These are phyloP conservation scores for Lecanoromycetidae sp. DNA, from an alignment of 2,329 filamentous ascomycete genomes.

Conservation along the genomic window DNA sequence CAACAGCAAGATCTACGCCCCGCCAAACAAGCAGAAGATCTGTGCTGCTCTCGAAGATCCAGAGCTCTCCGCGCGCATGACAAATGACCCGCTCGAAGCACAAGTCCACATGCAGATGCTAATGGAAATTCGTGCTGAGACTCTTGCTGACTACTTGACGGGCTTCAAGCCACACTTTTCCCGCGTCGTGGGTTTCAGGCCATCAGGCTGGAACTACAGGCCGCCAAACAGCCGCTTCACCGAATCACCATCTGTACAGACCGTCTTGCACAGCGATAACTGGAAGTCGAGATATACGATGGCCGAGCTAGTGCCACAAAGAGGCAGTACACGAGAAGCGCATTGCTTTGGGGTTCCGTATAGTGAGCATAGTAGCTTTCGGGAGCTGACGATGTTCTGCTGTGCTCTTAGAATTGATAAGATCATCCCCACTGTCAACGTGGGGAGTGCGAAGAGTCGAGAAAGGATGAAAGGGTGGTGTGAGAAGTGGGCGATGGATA, in stretches of 20 bases:
- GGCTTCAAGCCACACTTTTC: slow-evolving; percentile 70
- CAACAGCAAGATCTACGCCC: slow-evolving; percentile 77
- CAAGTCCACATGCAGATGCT: slow-evolving; percentile 97
- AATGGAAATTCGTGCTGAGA: slow-evolving; percentile 86
- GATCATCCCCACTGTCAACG: slow-evolving; percentile 88
- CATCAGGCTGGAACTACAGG: slow-evolving; percentile 88
- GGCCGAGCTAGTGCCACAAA: slow-evolving; percentile 63
- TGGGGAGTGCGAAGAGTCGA: slow-evolving; percentile 50
- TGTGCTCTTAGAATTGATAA: slow-evolving; percentile 77
- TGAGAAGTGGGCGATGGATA: slow-evolving; percentile 51
- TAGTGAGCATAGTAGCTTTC: slow-evolving; percentile 87
- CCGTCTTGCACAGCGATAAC: slow-evolving; percentile 51
- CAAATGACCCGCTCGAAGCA: slow-evolving; percentile 65
- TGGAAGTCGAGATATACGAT: slow-evolving; percentile 68
- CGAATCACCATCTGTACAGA: slow-evolving; percentile 51
- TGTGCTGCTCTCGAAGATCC: slow-evolving; percentile 75
- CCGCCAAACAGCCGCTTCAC: slow-evolving; percentile 53
- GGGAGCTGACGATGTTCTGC: slow-evolving; percentile 87
- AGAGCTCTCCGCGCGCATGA: slow-evolving; percentile 66
- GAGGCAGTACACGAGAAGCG: slow-evolving; percentile 69
- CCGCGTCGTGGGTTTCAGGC: slow-evolving; percentile 78
- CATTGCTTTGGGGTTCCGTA: slow-evolving; percentile 93
- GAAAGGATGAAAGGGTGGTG: slow-evolving; percentile 57
- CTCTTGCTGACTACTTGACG: slow-evolving; percentile 75
- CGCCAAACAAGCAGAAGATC: slow-evolving; percentile 69